Evolutionary conservation across 2,329 filamentous ascomycete species (phyloP).

Genomic region (Paraconiothyrium sp.): DNA sequence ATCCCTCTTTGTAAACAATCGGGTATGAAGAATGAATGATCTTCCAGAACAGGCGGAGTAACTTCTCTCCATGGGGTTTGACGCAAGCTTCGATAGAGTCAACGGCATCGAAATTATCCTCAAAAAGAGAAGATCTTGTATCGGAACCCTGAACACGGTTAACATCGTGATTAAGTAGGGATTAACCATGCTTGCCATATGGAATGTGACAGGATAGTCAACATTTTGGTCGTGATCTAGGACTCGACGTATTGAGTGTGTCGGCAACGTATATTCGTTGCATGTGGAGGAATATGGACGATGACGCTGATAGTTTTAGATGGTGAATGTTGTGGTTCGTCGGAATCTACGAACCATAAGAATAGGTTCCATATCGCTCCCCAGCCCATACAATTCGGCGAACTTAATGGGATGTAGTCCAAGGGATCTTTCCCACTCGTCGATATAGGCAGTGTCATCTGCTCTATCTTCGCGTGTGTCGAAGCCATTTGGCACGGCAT

Average conservation of each 20-base stretch:
- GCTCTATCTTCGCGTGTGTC: not conserved
- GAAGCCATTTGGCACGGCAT: not conserved
- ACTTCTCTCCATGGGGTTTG: not conserved
- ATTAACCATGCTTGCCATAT: conserved; percentile 13
- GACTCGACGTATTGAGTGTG: conserved; percentile 25
- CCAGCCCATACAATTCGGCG: conserved; percentile 23
- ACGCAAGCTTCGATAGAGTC: conserved; percentile 10
- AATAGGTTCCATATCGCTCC: conserved; percentile 26
- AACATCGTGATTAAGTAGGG: not conserved
- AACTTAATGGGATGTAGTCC: conserved; percentile 18
- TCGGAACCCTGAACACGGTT: not conserved
- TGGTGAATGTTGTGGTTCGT: not conserved
- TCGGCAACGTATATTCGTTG: conserved; percentile 23
- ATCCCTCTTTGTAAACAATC: conserved; percentile 9
- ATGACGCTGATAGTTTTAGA: conserved; percentile 15
- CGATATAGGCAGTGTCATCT: not conserved
- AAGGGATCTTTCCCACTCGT: conserved; percentile 2
- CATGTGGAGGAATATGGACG: conserved; percentile 18
- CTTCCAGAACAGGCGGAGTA: conserved; percentile 7
- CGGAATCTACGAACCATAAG: conserved; percentile 16
- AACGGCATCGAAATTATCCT: not conserved
- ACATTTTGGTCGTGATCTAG: conserved; percentile 20
- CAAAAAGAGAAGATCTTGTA: not conserved
- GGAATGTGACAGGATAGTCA: conserved; percentile 24
- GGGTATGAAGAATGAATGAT: conserved; percentile 8